Conservation (phyloP, 1,139 yeast species). For the Schizosaccharomyces versatilis region DNA sequence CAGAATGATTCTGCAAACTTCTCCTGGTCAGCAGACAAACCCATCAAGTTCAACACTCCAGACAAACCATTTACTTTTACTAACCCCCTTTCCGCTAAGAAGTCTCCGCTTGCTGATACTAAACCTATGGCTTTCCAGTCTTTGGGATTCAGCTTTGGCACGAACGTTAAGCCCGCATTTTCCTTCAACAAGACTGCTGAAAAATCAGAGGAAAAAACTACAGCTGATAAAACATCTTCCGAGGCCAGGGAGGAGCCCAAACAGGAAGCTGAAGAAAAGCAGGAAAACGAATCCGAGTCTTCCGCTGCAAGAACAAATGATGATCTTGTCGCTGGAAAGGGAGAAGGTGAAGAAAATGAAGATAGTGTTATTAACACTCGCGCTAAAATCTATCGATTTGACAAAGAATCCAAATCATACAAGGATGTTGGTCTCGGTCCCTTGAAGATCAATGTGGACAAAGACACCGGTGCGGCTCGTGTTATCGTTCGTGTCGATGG, state of each 20-base stretch:
- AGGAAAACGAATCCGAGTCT: slow-evolving; percentile 3
- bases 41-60: slow-evolving; percentile 18
- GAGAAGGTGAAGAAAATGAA: slow-evolving; percentile 79
- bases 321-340: slow-evolving; percentile 25
- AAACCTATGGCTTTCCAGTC: slow-evolving; percentile 2
- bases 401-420: slow-evolving; percentile 26
- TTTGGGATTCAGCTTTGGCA: slow-evolving; percentile 3
- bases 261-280: slow-evolving; percentile 2
- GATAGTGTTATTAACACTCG: slow-evolving; percentile 39
- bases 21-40: slow-evolving; percentile 20
- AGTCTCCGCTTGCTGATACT: not conserved
- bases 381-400: slow-evolving; percentile 36
- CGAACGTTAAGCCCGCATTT: not conserved
- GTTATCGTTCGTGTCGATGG: slow-evolving; percentile 74
- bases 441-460: slow-evolving; percentile 46
- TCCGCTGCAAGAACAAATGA: slow-evolving; percentile 9
- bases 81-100: not conserved
- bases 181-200: slow-evolving; percentile 1
- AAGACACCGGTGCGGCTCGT: slow-evolving; percentile 39
- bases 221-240: not conserved
- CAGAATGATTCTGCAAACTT: not conserved
- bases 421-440: slow-evolving; percentile 63
- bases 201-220: not conserved
- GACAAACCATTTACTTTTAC: slow-evolving; percentile 4
- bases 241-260: not conserved